A percentile compares a stretch with the other conserved stretches of the same genome.
These are phyloP conservation scores for Pestalotiopsis sp. DNA, from an alignment of 2,329 filamentous ascomycete genomes.

Conservation along the genomic window DNA sequence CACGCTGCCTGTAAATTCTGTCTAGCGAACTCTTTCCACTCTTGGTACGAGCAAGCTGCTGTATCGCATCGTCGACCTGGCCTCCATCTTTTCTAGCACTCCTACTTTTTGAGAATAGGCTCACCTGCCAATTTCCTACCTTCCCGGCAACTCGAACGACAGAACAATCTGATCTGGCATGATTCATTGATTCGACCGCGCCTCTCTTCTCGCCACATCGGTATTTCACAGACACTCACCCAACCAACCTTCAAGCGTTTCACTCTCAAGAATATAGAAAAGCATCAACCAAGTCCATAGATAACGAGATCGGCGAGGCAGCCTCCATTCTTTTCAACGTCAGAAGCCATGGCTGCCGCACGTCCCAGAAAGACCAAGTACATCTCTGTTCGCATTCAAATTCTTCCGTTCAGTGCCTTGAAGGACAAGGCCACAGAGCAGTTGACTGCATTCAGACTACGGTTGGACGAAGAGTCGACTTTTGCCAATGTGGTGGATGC, in stretches of 20 bases:
- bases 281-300: background rate
- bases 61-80: background rate
- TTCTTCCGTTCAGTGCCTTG: background rate
- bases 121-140: no score
- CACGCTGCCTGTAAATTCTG: background rate
- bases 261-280: background rate
- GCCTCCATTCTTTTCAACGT: background rate
- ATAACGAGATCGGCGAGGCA: no score
- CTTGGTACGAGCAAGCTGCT: no score
- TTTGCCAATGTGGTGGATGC: background rate
- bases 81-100: background rate
- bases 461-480: background rate
- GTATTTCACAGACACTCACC: no score
- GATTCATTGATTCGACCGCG: no score
- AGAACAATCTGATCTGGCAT: no score
- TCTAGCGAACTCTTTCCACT: background rate
- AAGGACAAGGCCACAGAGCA: background rate
- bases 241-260: no score
- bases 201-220: no score
- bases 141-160: no score
- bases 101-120: no score
- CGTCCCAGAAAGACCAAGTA: background rate
- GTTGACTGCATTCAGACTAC: background rate
- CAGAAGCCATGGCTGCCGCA: background rate
- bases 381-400: background rate